Base-by-base conservation (phyloP, 257 asterid genomes). In the Capsicum baccatum region DNA sequence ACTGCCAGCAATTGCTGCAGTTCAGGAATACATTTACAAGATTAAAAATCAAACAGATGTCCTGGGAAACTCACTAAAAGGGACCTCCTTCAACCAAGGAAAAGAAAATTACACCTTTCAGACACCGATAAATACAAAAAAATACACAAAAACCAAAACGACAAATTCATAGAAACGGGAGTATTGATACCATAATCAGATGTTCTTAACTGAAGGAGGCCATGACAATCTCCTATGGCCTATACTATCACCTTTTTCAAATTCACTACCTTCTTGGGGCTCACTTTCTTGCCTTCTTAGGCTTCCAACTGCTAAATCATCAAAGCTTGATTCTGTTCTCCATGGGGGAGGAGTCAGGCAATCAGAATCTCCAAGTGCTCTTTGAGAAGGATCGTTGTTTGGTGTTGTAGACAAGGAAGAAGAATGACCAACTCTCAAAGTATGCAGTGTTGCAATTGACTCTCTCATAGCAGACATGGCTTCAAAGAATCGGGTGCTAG, bases 391-490 rank as follows among this genome's bases (percentile, higher is more conserved):
- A 37, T 76, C 82, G 8, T 83, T 63, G 83, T 52, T 83, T 42
- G 85, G 86, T 48, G 83, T 83, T 17, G 79, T 56, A 37, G 86
- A 44, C 50, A 83, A 19, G 57, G 89, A 86, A 74, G 97, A 90
- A 48, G 95, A 85, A 88, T 83, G 93, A 5, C 98, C 96, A 5
- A 93, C 97, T 91, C 98, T 90, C 87, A 94, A 89, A 12, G 93
- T 84, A 87, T 96, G 99, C 78, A 96, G 98, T 44, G 95, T 92
- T 79, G 97, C 91, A 79, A 93, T 94, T 11, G 97, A 94, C 80
- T 96, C 99, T 80, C 98, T 92, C 98, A 94, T 94, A 67, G 98
- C 98, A 26, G 99, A 94, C 95, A 93, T 95, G 26, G 98, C 99
- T 91, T 94, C 98, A 79, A 96, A 94, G 90, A 94, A 92, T 8